Conservation (phyloP, 2,329 filamentous ascomycete genomes). For the Trichothecium sympodiale region DNA sequence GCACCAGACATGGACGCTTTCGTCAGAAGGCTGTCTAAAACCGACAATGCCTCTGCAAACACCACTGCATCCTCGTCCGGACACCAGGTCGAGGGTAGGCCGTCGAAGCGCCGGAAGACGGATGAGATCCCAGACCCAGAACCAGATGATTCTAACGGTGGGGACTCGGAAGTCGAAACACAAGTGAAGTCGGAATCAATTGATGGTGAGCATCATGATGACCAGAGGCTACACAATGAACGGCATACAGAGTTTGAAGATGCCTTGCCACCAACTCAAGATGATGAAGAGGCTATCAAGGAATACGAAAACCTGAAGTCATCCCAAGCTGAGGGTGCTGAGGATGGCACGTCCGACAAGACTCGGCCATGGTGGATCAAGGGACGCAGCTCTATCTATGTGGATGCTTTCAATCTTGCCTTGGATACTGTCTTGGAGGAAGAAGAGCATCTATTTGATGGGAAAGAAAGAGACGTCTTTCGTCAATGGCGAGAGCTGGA, state of each 20-base stretch:
- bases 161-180: conserved; percentile 7
- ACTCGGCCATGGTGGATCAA: conserved; percentile 46
- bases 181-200: conserved; percentile 5
- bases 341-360: conserved; percentile 27
- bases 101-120: conserved; percentile 20
- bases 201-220: neutral
- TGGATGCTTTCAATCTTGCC: conserved; percentile 92
- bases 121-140: conserved; percentile 7
- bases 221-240: neutral
- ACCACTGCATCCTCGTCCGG: conserved; percentile 8
- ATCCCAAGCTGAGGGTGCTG: conserved; percentile 29
- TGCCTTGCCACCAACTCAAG: conserved; percentile 56
- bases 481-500: conserved; percentile 57
- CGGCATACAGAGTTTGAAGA: conserved; percentile 25
- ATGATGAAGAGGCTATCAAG: conserved; percentile 61
- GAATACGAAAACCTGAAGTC: conserved; percentile 65
- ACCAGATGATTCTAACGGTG: conserved; percentile 12
- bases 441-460: conserved; percentile 78
- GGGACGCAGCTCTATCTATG: conserved; percentile 83
- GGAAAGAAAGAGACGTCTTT: conserved; percentile 69
- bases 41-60: conserved; percentile 7
- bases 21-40: conserved; percentile 17
- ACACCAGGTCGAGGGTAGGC: conserved; percentile 3
- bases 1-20: conserved; percentile 25
- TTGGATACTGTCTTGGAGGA: conserved; percentile 82